Conservation (phyloP, 2,329 filamentous ascomycete species). For the Magnaporthiopsis rhizophila region DNA sequence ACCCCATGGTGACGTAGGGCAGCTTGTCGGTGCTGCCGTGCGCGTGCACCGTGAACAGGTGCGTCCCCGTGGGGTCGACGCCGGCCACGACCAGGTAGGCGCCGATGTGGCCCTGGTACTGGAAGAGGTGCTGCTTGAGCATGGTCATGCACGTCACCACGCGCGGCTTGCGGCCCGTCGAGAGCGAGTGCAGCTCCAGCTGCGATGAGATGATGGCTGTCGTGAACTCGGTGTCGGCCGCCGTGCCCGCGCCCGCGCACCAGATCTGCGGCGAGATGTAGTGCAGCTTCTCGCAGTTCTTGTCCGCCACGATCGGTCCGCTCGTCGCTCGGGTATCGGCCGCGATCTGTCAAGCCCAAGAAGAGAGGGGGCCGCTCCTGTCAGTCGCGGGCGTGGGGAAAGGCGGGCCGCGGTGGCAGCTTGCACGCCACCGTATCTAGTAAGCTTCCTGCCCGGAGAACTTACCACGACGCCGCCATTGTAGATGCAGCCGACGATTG, state of each 20-base stretch:
- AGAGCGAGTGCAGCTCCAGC: constrained; percentile 93
- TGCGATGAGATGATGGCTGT: constrained; percentile 97
- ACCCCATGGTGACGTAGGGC: constrained; percentile 98
- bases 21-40: constrained; percentile 98
- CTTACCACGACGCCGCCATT: constrained; percentile 90
- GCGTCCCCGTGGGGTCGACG: constrained; percentile 88
- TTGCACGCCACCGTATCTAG: neutral
- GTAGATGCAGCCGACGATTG: constrained; percentile 95
- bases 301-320: constrained; percentile 97
- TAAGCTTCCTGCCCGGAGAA: constrained; percentile 14
- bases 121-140: constrained; percentile 98
- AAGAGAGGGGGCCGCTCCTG: neutral
- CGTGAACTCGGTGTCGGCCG: constrained; percentile 98
- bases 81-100: constrained; percentile 96
- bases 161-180: constrained; percentile 90
- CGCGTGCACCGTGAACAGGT: constrained; percentile 96
- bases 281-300: constrained; percentile 99
- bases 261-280: constrained; percentile 98
- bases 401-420: no score
- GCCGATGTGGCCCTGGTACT: constrained; percentile 94
- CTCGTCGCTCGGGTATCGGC: constrained; percentile 97
- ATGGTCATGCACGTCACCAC: constrained; percentile 99
- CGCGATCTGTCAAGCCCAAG: constrained; percentile 58
- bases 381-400: neutral
- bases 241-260: constrained; percentile 96